A percentile compares a stretch with the other conserved stretches of the same genome.
Evolutionary conservation across 1,284 basidiomycete species (phyloP).

Genomic region (Cronartium ribicola): DNA sequence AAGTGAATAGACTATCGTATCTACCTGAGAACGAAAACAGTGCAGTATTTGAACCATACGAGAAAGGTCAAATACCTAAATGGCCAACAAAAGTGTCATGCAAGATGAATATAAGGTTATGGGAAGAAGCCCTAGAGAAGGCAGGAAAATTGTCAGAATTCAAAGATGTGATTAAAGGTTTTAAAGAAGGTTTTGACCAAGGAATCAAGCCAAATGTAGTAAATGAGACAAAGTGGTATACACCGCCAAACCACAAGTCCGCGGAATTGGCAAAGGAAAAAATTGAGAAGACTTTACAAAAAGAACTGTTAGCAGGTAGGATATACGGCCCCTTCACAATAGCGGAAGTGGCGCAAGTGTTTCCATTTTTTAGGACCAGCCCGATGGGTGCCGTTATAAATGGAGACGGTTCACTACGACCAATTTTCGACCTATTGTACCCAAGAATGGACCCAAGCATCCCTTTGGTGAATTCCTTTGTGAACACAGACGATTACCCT

Average conservation of each 20-base stretch:
- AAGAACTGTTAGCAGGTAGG: background rate
- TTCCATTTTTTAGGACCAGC: background rate
- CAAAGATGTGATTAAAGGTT: background rate
- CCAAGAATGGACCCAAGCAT: background rate
- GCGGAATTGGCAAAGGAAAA: background rate
- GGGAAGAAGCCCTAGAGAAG: background rate
- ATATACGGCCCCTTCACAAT: constrained; percentile 7
- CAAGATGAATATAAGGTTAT: background rate
- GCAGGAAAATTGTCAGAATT: background rate
- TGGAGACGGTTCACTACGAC: background rate
- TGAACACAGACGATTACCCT: background rate
- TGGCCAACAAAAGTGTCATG: background rate
- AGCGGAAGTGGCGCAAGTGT: background rate
- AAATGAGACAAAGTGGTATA: background rate
- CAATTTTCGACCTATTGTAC: constrained; percentile 9
- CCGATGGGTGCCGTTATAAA: background rate
- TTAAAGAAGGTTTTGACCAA: too few species aligned
- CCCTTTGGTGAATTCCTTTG: constrained; percentile 1
- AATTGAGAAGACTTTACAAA: background rate
- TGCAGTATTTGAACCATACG: background rate
- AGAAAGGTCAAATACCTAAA: background rate
- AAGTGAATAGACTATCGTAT: background rate
- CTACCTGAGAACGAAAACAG: background rate
- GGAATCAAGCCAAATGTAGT: too few species aligned
- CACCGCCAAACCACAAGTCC: background rate